These are phyloP conservation scores for Brassica nigra DNA, from an alignment of 345 rosid species.

Conservation along the genomic window DNA sequence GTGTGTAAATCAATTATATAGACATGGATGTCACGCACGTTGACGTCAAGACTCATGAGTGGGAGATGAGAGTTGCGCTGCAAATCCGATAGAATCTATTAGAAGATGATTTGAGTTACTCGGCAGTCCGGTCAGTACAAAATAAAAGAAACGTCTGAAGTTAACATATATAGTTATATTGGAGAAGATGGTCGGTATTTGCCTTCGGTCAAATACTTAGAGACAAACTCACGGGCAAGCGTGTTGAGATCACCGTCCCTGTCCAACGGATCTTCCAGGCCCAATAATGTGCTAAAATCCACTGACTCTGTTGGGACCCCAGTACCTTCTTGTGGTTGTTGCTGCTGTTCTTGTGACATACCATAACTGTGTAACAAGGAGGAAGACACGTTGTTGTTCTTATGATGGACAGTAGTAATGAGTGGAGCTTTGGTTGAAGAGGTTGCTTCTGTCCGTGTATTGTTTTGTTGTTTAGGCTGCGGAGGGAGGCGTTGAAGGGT, in stretches of 20 bases:
- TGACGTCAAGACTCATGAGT: slow-evolving; percentile 13
- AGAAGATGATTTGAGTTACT: slow-evolving; percentile 1
- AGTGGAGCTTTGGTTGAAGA: slow-evolving; percentile 31
- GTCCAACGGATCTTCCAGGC: slow-evolving; percentile 32
- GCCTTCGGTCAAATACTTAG: slow-evolving; percentile 50
- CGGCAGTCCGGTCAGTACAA: slow-evolving; percentile 15
- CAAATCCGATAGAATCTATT: background rate
- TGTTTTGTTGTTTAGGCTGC: slow-evolving; percentile 21
- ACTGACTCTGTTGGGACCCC: slow-evolving; percentile 6
- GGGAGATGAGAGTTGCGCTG: background rate
- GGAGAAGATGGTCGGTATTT: slow-evolving; percentile 40
- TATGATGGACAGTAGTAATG: slow-evolving; percentile 31
- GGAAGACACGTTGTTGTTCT: slow-evolving; percentile 33
- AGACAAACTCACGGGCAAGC: slow-evolving; percentile 52
- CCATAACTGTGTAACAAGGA: slow-evolving; percentile 31
- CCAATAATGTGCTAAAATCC: slow-evolving; percentile 22
- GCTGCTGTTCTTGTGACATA: slow-evolving; percentile 15
- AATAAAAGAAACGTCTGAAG: background rate
- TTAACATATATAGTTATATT: slow-evolving; percentile 12
- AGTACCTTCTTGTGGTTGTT: slow-evolving; percentile 13
- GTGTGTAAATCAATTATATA: background rate
- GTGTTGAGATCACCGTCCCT: slow-evolving; percentile 47
- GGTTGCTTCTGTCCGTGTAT: slow-evolving; percentile 28
- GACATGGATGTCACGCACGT: background rate
- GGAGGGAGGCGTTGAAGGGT: slow-evolving; percentile 47